Percentiles rank a stretch among this genome's conserved stretches.
Evolutionary conservation across 2,329 filamentous ascomycete species (phyloP).

Genomic region (Claviceps monticola): DNA sequence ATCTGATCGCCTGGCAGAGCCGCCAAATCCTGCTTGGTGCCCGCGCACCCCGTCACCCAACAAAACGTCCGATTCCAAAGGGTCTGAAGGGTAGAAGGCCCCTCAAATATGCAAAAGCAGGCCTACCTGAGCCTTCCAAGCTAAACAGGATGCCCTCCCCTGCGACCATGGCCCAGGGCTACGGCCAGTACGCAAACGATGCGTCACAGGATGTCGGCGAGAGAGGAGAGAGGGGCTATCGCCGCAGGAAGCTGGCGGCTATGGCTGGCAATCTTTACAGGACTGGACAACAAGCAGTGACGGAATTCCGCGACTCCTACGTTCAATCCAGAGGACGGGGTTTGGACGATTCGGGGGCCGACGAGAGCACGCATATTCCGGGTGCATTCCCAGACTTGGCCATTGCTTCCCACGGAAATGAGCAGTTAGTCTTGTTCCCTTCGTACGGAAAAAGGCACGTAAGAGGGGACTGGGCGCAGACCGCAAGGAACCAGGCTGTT

Average conservation of each 20-base stretch:
- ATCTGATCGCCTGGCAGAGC: slow-evolving; percentile 26
- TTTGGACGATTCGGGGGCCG: slow-evolving; percentile 15
- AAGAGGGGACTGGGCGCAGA: slow-evolving; percentile 28
- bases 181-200: slow-evolving; percentile 16
- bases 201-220: slow-evolving; percentile 12
- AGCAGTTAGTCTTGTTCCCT: slow-evolving; percentile 91
- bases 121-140: slow-evolving; percentile 15
- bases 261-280: slow-evolving; percentile 45
- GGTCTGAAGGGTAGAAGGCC: neutral
- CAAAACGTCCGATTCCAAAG: neutral
- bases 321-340: slow-evolving; percentile 33
- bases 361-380: slow-evolving; percentile 38
- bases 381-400: slow-evolving; percentile 73
- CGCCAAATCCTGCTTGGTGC: slow-evolving; percentile 31
- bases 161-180: slow-evolving; percentile 13
- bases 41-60: neutral
- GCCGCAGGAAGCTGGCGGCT: slow-evolving; percentile 62
- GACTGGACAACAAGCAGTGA: slow-evolving; percentile 42
- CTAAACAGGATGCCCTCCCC: slow-evolving; percentile 16
- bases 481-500: slow-evolving; percentile 13
- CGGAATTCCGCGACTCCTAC: slow-evolving; percentile 45
- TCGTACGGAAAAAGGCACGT: slow-evolving; percentile 74
- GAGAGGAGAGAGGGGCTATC: slow-evolving; percentile 48
- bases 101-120: slow-evolving; percentile 20
- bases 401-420: slow-evolving; percentile 65